Base-by-base conservation (phyloP, 140 eudicot genomes). In the Oenanthe javanica region DNA sequence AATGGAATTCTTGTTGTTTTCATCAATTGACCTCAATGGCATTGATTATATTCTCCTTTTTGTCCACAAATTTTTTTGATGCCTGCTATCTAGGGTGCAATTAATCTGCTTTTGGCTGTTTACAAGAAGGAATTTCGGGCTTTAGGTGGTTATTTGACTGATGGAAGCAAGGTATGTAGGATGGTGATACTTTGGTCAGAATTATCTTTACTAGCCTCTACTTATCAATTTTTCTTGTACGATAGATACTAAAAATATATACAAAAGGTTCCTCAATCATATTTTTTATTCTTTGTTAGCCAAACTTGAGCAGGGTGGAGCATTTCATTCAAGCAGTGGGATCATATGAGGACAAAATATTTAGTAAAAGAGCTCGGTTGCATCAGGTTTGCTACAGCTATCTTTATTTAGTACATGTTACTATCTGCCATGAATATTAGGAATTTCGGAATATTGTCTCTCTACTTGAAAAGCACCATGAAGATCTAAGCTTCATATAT, bases 291-390 rank as follows among this genome's bases (percentile, higher is more conserved):
- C 72, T 45, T 80, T 87, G 80, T 71, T 92, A 94, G 98, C 96
- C 97, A 79, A 85, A 92, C 73, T 82, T 94, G 79, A 81, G 85
- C 82, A 90, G 87, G 84, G 98, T 94, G 81, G 98, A 94, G 80
- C 92, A 88, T 9, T 94, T 94, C 81, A 94, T 94, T 67, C 98
- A 90, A 87, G 96, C 97, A 42, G 95, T 92, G 57, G 98, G 98
- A 54, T 78, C 92, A 46, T 92, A 89, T 25, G 98, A 94, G 81
- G 97, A 94, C 79, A 88, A 89, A 71, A 94, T 94, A 42, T 94
- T 94, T 73, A 92, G 88, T 84, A 94, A 94, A 87, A 90, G 97
- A 82, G 84, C 88, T 50, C 89, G 91, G 52, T 69, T 94, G 80
- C 96, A 90, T 86, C 97, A 92, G 94, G 98, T 92, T 40, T 77